Base-by-base conservation (phyloP, 2,329 filamentous ascomycete genomes). In the Arthrobotrys entomopaga region DNA sequence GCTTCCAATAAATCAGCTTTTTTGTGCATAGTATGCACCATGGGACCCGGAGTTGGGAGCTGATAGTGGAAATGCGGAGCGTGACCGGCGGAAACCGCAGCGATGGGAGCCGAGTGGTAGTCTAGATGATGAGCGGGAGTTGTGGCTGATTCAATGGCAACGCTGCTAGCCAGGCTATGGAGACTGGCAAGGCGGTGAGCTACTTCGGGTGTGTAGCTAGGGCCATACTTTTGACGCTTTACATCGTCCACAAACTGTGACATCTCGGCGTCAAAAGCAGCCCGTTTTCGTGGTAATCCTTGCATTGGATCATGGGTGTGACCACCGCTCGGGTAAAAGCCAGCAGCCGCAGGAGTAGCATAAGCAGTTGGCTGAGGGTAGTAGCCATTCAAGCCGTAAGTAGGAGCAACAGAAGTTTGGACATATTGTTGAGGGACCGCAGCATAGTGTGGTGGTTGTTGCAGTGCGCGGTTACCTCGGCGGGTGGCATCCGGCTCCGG, bases 1-100 rank as follows among this genome's bases (percentile, higher is more conserved):
- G 98, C 93, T 81, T 96, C 93, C 81, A 96, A 85, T 49, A 99
- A 85, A 81, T 99, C 95, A 81, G 89, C 93, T 86, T 98, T 97
- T 56, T 93, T 97, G 80, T 94, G 89, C 65, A 96, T 86, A 79
- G 93, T 96, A 54, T 92, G 88, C 46, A 90, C 86, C 77, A 90
- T 86, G 42, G 89, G 86, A 69, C 87, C 85, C 79, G 85, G 82
- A 75, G 83, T 81, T 77, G 85, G 69, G 15, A 73, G 50, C 16
- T 73, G 69, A 22, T 73, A 82, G 79, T 88, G 84, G 77, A 84
- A 84, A 69, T 81, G 83, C 15, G 65, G 82, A 26, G 79, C 78
- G 42, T 80, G 79, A 79, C 84, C 34, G 1, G 69, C 87, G 70
- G 87, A 85, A 52, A 87, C 84, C 56, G 86, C 84, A 42, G 85